A percentile compares a stretch with the other conserved stretches of the same genome.
These are phyloP conservation scores for Aureobasidium namibiae DNA, from an alignment of 2,329 filamentous ascomycete species.

Conservation along the genomic window DNA sequence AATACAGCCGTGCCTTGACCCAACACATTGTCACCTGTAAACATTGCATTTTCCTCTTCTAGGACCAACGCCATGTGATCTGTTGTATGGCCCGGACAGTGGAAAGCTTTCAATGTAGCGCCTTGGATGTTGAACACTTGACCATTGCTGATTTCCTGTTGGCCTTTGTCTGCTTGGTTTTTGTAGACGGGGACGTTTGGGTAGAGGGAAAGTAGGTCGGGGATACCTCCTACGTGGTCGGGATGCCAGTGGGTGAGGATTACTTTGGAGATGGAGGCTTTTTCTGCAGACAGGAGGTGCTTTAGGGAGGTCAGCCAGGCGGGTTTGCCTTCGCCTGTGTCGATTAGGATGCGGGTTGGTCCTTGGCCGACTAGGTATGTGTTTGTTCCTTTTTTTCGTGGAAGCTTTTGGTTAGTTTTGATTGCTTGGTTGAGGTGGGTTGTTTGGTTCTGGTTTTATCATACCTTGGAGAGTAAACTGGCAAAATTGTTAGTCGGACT, in stretches of 20 bases:
- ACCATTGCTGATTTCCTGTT: conserved; percentile 50
- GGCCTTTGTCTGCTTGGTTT: conserved; percentile 43
- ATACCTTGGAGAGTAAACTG: conserved; percentile 57
- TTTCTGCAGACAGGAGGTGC: conserved; percentile 56
- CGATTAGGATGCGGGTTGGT: conserved; percentile 65
- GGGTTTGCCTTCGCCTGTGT: conserved; percentile 76
- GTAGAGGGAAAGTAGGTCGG: conserved; percentile 57
- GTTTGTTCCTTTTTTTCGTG: conserved; percentile 58
- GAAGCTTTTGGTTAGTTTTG: background rate
- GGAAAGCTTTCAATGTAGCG: conserved; percentile 57
- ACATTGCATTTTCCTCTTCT: conserved; percentile 71
- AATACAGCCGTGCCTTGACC: conserved; percentile 83
- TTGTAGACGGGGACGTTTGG: conserved; percentile 60
- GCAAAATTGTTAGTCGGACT: background rate
- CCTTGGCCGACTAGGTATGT: conserved; percentile 87
- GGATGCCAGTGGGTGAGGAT: conserved; percentile 89
- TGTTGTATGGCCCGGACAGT: conserved; percentile 66
- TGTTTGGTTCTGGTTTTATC: background rate
- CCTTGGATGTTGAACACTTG: conserved; percentile 51
- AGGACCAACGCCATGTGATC: conserved; percentile 78
- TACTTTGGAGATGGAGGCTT: conserved; percentile 58
- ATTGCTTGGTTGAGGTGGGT: background rate
- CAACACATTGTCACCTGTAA: conserved; percentile 83
- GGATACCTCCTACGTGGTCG: conserved; percentile 74
- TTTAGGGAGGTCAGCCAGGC: conserved; percentile 64